These are phyloP conservation scores for Aspergillus haitiensis DNA, from an alignment of 495 filamentous ascomycete genomes.

Conservation along the genomic window DNA sequence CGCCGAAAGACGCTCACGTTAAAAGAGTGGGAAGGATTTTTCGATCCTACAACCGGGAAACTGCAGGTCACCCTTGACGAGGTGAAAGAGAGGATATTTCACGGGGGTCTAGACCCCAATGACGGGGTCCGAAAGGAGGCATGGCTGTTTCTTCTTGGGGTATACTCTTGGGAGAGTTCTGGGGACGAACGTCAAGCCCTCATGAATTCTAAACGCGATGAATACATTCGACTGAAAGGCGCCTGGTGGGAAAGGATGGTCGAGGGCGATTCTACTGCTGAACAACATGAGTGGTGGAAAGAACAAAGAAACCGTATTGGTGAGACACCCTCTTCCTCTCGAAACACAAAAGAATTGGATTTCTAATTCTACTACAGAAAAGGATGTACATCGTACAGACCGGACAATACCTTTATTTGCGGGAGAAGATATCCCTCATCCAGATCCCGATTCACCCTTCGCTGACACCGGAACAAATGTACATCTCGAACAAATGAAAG, in stretches of 20 bases:
- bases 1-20: constrained; percentile 73
- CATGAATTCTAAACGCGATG: constrained; percentile 82
- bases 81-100: constrained; percentile 94
- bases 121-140: constrained; percentile 94
- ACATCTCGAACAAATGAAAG: constrained; percentile 97
- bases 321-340: constrained; percentile 44
- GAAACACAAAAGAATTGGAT: not conserved
- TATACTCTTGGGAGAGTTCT: constrained; percentile 87
- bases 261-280: constrained; percentile 69
- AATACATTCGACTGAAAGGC: constrained; percentile 90
- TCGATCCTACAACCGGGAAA: constrained; percentile 70
- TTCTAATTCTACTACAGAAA: constrained; percentile 60
- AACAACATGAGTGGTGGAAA: constrained; percentile 90
- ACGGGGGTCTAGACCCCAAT: constrained; percentile 85
- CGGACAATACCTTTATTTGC: constrained; percentile 89
- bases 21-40: constrained; percentile 85
- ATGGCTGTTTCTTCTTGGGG: constrained; percentile 90
- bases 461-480: constrained; percentile 90
- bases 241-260: constrained; percentile 95
- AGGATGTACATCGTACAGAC: constrained; percentile 97
- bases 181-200: constrained; percentile 76
- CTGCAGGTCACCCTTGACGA: constrained; percentile 81
- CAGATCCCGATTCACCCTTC: constrained; percentile 94
- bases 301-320: constrained; percentile 93
- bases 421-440: constrained; percentile 97